Base-by-base conservation (phyloP, 768 basidiomycete genomes). In the Gloeostereum incarnatum region DNA sequence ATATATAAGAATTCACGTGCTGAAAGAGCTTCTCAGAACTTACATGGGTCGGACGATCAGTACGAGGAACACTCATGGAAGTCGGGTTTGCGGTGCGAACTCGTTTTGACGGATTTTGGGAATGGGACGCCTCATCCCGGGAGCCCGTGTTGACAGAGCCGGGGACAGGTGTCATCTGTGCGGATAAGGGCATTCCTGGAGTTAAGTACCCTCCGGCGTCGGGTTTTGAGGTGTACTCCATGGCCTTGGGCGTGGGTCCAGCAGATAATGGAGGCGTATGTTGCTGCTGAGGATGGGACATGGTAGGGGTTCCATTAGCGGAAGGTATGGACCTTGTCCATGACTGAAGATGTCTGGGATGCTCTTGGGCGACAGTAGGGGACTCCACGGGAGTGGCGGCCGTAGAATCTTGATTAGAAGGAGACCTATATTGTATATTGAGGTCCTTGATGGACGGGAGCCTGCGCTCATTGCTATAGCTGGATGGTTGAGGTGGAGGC, bases 381-480 rank as follows among this genome's bases (percentile, higher is more conserved):
- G 56, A 44, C 16, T 60, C 56, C 35, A 51, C 41, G 41, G 46
- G 57, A 3, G 44, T 29, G n/a, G 39, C 41, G 20, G 33, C 26
- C 40, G 58, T 47, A 16, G 60, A 41, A 26, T 46, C 43, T 35
- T 63, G 59, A 42, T 63, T 61, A 18, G 50, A 36, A 20, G 55
- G 50, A 29, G 53, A 53, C 1, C 53, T 53, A 38, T 69, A 73
- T 39, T 54, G 53, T 45, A 85, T 82, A 54, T 81, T 78, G 53
- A 86, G 68, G 52, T 81, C 79, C 61, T 75, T 83, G 54, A 85
- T 68, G 14, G 81, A 81, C 0, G 82, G 82, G 4, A 83, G 69
- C 26, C 78, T 77, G 48, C 75, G 57, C 41, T 68, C 61, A 42
- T 58, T 66, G 50, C 19, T 44, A 16, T 21, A 20, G 16, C 16